A percentile compares a stretch with the other conserved stretches of the same genome.
Evolutionary conservation across 169 alveolate genomes (phyloP).

Genomic region (Besnoitia besnoiti): DNA sequence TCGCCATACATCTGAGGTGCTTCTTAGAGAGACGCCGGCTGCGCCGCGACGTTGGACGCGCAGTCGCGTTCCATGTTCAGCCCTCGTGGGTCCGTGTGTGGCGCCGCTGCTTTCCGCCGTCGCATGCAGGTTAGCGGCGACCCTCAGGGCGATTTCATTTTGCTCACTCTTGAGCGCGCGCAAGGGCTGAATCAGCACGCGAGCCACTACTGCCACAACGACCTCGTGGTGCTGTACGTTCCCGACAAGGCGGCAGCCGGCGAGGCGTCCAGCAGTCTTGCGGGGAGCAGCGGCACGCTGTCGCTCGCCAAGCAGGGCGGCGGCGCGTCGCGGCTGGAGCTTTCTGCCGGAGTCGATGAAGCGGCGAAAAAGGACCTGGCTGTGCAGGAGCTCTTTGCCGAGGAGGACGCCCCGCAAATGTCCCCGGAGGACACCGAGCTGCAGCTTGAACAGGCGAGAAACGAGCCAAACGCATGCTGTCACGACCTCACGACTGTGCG

Average conservation of each 20-base stretch:
- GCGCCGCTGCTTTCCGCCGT: neutral
- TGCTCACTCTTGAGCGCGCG: neutral
- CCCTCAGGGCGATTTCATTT: neutral
- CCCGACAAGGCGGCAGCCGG: conserved; percentile 2
- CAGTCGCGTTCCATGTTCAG: no score
- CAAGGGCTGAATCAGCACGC: neutral
- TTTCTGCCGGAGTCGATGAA: neutral
- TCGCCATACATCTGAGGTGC: no score
- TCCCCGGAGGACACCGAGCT: neutral
- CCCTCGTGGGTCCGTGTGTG: no score
- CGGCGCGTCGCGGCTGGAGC: neutral
- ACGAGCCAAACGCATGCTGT: neutral
- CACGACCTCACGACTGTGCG: neutral
- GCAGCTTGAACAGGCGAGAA: neutral
- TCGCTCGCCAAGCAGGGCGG: no score
- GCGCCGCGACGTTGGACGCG: no score
- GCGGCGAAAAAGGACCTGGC: neutral
- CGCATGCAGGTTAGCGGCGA: neutral
- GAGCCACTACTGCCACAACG: conserved; percentile 52
- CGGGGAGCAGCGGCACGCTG: no score
- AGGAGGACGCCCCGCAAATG: neutral
- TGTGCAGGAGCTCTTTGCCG: neutral
- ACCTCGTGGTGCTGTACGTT: conserved; percentile 51
- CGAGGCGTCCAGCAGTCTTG: no score
- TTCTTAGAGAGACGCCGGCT: no score